These are phyloP conservation scores for Trichoderma koningiopsis DNA, from an alignment of 2,329 filamentous ascomycete genomes.

Conservation along the genomic window DNA sequence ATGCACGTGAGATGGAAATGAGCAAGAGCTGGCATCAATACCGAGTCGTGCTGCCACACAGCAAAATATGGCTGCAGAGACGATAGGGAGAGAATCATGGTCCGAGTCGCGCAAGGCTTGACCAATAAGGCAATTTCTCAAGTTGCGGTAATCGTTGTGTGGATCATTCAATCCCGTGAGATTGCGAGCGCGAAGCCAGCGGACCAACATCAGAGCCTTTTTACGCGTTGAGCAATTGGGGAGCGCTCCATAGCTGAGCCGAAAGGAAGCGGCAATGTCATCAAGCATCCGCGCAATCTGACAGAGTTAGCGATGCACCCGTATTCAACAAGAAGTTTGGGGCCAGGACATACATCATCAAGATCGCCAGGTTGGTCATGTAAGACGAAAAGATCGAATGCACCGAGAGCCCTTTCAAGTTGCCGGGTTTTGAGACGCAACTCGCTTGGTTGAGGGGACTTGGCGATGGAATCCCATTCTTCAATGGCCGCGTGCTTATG, in stretches of 20 bases:
- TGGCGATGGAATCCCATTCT: conserved; percentile 63
- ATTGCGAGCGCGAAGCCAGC: conserved; percentile 68
- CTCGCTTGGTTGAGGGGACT: conserved; percentile 28
- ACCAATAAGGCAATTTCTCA: conserved; percentile 87
- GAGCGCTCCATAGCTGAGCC: conserved; percentile 54
- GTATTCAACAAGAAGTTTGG: background rate
- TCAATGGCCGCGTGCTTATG: conserved; percentile 78
- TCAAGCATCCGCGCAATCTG: conserved; percentile 69
- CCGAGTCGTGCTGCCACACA: conserved; percentile 74
- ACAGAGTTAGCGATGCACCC: conserved; percentile 10
- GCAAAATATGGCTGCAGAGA: conserved; percentile 86
- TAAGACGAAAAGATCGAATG: conserved; percentile 88
- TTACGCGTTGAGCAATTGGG: conserved; percentile 60
- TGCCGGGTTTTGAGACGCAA: conserved; percentile 44
- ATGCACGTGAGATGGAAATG: conserved; percentile 84
- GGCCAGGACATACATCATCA: conserved; percentile 58
- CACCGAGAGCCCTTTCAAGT: conserved; percentile 74
- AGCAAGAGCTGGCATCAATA: conserved; percentile 75
- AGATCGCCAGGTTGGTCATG: conserved; percentile 73
- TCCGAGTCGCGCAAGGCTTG: conserved; percentile 71
- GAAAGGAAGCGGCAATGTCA: conserved; percentile 60
- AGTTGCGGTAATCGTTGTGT: conserved; percentile 69
- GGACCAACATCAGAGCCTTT: conserved; percentile 68
- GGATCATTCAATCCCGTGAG: conserved; percentile 71
- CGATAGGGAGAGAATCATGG: conserved; percentile 81